Evolutionary conservation across 768 basidiomycete species (phyloP).

Genomic region (Glaciozyma antarctica): DNA sequence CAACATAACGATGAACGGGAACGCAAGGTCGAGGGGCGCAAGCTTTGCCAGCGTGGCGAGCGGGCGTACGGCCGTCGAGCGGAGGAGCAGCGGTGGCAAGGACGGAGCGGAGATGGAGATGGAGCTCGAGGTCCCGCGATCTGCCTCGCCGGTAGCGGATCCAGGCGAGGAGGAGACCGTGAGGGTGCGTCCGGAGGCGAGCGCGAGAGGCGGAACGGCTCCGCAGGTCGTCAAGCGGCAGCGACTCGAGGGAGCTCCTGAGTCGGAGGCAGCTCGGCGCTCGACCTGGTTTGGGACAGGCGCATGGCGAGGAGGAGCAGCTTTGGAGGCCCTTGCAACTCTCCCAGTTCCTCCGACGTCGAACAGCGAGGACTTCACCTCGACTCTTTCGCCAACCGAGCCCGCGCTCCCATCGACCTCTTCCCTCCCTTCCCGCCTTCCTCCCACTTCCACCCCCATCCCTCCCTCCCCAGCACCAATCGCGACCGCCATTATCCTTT

Average conservation of each 20-base stretch:
- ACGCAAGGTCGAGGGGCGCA: not conserved
- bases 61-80: conserved; percentile 5
- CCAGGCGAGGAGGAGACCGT: not conserved
- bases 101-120: conserved; percentile 3
- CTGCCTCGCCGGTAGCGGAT: not conserved
- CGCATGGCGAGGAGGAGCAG: not conserved
- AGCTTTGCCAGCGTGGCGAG: conserved; percentile 1
- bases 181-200: not conserved
- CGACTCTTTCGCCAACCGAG: not conserved
- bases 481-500: not conserved
- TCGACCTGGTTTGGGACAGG: not conserved
- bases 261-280: not conserved
- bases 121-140: not conserved
- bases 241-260: not conserved
- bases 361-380: not conserved
- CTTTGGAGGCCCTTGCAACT: too few species aligned
- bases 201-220: not conserved
- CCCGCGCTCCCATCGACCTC: not conserved
- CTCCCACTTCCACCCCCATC: not conserved
- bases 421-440: not conserved
- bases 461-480: not conserved
- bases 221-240: conserved; percentile 9
- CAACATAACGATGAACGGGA: not conserved
- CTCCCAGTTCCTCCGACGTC: not conserved
- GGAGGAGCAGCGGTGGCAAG: not conserved